These are phyloP conservation scores for Metarhizium robertsii DNA, from an alignment of 2,329 filamentous ascomycete species.

Conservation along the genomic window DNA sequence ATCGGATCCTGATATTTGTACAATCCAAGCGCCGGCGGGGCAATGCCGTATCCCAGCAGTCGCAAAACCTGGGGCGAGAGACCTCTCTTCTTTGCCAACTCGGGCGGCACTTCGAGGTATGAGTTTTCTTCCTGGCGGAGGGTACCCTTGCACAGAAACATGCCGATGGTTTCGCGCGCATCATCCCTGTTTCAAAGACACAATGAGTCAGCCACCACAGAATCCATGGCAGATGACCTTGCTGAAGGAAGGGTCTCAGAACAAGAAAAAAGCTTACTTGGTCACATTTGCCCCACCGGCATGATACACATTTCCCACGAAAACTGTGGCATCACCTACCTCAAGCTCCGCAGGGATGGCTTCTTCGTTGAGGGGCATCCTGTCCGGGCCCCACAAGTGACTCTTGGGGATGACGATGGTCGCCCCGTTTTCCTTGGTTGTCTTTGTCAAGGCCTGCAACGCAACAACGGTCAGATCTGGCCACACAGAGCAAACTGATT, in stretches of 20 bases:
- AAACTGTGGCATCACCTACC: conserved; percentile 29
- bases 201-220: too few species aligned
- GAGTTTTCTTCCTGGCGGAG: conserved; percentile 26
- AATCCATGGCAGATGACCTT: too few species aligned
- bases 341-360: conserved; percentile 29
- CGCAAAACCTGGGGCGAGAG: conserved; percentile 22
- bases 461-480: neutral
- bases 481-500: neutral
- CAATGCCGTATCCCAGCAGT: conserved; percentile 23
- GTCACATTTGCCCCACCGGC: conserved; percentile 28
- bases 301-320: conserved; percentile 30
- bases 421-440: conserved; percentile 30
- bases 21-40: conserved; percentile 23
- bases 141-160: conserved; percentile 24
- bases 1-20: conserved; percentile 28
- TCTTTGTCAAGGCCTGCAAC: conserved; percentile 25
- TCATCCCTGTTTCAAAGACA: conserved; percentile 11
- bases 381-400: conserved; percentile 30
- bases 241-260: neutral
- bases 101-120: conserved; percentile 20
- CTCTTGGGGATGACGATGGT: conserved; percentile 30
- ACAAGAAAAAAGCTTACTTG: conserved; percentile 9
- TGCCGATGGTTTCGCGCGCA: conserved; percentile 20
- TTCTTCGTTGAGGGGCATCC: conserved; percentile 25
- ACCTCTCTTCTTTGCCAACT: conserved; percentile 17